Evolutionary conservation across 148 eudicot genomes (phyloP).

Genomic region (Chenopodium album): DNA sequence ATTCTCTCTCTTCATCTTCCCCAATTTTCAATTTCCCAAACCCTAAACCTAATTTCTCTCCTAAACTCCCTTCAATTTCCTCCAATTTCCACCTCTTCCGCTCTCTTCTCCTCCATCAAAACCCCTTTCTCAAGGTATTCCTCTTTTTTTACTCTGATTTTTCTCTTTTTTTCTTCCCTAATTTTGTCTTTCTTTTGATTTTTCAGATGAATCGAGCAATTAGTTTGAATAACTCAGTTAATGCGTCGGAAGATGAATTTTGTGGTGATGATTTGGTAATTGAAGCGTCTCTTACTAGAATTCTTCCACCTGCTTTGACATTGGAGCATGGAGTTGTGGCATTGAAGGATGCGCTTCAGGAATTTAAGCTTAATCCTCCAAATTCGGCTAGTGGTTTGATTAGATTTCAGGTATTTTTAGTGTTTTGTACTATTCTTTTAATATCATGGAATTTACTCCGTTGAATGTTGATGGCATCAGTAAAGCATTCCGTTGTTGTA

Average conservation of each 20-base stretch:
- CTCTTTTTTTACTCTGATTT: not conserved
- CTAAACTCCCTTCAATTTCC: not conserved
- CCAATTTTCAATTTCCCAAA: slow-evolving; percentile 13
- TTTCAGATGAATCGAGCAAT: slow-evolving; percentile 13
- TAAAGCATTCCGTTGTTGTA: too few species aligned
- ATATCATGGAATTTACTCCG: too few species aligned
- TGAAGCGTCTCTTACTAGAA: slow-evolving; percentile 60
- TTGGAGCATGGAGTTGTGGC: slow-evolving; percentile 63
- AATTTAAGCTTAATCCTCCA: slow-evolving; percentile 62
- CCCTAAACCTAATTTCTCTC: not conserved
- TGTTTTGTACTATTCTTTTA: too few species aligned
- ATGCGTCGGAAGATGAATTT: slow-evolving; percentile 32
- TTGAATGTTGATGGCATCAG: too few species aligned
- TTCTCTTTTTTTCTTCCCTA: not conserved
- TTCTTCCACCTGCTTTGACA: slow-evolving; percentile 73
- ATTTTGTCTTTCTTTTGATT: not conserved
- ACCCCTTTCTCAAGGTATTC: slow-evolving; percentile 10
- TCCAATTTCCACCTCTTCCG: slow-evolving; percentile 10
- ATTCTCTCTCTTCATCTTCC: slow-evolving; percentile 5
- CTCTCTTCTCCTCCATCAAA: not conserved
- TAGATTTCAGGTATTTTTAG: slow-evolving; percentile 63
- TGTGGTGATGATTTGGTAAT: slow-evolving; percentile 41
- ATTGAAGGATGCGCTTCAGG: slow-evolving; percentile 54
- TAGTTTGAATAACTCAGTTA: slow-evolving; percentile 7
- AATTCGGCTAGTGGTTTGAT: slow-evolving; percentile 57